Percentiles rank a stretch among this genome's conserved stretches.
phyloP scores from a whole-genome alignment of 495 filamentous ascomycete species.

The Ascodesmis nigricans region DNA sequence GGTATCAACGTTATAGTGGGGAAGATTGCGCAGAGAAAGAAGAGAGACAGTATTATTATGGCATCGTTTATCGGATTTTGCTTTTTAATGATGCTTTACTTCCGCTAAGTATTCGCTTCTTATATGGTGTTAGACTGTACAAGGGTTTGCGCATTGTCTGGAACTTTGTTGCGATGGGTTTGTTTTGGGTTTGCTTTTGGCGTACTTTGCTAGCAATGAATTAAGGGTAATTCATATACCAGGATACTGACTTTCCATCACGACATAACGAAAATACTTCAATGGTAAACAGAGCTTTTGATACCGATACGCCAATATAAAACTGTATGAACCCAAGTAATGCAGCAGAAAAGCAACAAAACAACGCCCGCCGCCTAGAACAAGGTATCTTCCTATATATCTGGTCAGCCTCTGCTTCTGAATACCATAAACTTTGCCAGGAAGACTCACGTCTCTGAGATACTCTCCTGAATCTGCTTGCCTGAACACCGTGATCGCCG shows the following conservation, averaged over 20 bases:
- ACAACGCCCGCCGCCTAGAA: too few species aligned
- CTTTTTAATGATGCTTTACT: slow-evolving; percentile 66
- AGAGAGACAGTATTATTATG: slow-evolving; percentile 84
- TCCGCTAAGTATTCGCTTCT: slow-evolving; percentile 32
- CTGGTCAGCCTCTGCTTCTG: slow-evolving; percentile 5
- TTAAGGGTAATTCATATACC: too few species aligned
- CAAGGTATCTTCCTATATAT: slow-evolving; percentile 17
- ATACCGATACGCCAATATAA: too few species aligned
- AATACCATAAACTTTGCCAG: not conserved
- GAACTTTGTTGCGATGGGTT: too few species aligned
- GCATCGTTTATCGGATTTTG: slow-evolving; percentile 78
- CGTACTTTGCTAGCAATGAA: too few species aligned
- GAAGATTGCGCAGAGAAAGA: slow-evolving; percentile 85
- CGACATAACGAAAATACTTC: too few species aligned
- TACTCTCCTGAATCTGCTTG: slow-evolving; percentile 87
- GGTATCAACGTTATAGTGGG: slow-evolving; percentile 84
- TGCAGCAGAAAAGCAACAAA: too few species aligned
- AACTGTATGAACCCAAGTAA: too few species aligned
- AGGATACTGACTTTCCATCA: too few species aligned
- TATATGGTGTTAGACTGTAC: not conserved
- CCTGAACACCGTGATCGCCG: slow-evolving; percentile 61
- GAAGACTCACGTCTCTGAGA: slow-evolving; percentile 40
- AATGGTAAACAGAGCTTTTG: too few species aligned
- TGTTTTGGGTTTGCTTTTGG: too few species aligned
- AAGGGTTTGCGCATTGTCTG: too few species aligned